A percentile compares a stretch with the other conserved stretches of the same genome.
Conservation (phyloP, 2,329 filamentous ascomycete genomes). For the Colletotrichum sp. region DNA sequence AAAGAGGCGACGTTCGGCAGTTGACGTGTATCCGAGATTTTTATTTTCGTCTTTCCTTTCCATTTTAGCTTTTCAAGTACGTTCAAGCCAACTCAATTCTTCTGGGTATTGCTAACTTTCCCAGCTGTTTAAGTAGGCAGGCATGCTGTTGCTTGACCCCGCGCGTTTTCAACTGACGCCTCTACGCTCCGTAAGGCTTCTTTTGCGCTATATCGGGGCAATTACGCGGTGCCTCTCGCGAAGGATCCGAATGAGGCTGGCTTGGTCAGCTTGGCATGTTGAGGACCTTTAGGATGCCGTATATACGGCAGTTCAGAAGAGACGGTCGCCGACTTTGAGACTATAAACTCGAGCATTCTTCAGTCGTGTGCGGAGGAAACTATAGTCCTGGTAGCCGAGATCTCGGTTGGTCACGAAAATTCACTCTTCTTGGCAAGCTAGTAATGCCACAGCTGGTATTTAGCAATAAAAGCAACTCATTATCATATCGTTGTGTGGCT, state of each 20-base stretch:
- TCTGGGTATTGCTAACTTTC: neutral
- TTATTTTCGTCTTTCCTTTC: neutral
- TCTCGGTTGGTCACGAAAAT: neutral
- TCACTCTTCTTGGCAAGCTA: neutral
- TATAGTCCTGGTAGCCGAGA: neutral
- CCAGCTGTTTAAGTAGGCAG: conserved; percentile 10
- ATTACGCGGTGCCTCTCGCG: neutral
- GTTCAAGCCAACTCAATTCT: no score
- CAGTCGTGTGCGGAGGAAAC: neutral
- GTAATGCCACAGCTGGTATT: neutral
- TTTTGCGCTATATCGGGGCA: neutral
- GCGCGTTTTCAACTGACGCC: neutral
- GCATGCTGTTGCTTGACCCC: neutral
- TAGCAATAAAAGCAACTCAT: conserved; percentile 3
- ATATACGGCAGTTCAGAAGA: neutral
- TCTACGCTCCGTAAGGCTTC: neutral
- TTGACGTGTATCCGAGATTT: neutral
- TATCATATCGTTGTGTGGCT: neutral
- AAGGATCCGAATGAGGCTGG: neutral
- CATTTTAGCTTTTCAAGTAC: neutral
- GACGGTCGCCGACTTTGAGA: neutral
- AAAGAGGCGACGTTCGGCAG: neutral
- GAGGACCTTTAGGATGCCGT: neutral
- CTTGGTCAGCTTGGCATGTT: neutral
- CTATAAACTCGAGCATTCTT: neutral